These are phyloP conservation scores for Rhodotorula sp. DNA, from an alignment of 1,284 basidiomycete species.

Conservation along the genomic window DNA sequence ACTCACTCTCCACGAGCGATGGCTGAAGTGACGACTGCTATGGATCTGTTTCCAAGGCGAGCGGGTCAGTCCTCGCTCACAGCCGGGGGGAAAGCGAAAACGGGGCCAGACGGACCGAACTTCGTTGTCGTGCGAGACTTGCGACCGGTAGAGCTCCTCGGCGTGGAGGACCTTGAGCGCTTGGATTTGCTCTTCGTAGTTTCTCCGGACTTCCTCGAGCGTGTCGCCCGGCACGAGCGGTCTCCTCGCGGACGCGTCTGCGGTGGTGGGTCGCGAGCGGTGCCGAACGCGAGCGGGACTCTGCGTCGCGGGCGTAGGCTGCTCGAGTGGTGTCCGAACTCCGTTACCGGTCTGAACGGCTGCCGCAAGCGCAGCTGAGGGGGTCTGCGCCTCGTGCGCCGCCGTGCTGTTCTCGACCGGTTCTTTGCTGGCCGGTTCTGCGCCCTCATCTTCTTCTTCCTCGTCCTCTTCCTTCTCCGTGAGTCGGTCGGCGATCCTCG, in stretches of 20 bases:
- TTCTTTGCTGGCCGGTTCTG: not conserved
- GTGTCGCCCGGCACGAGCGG: conserved; percentile 28
- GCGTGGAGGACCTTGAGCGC: conserved; percentile 40
- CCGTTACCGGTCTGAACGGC: not conserved
- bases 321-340: not conserved
- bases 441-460: too few relatives aligned
- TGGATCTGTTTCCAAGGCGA: conserved; percentile 19
- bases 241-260: not conserved
- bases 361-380: not conserved
- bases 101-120: conserved; percentile 27
- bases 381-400: not conserved
- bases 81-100: not conserved
- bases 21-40: conserved; percentile 40
- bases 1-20: conserved; percentile 42
- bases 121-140: conserved; percentile 40
- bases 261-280: not conserved
- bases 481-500: conserved; percentile 30
- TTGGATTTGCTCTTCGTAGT: conserved; percentile 34
- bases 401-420: not conserved
- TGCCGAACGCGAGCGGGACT: not conserved
- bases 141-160: conserved; percentile 35
- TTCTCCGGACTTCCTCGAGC: conserved; percentile 31
- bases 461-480: conserved; percentile 6
- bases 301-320: not conserved
- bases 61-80: not conserved